phyloP scores from a whole-genome alignment of 2,329 filamentous ascomycete genomes.

The Aspergillus sp. region DNA sequence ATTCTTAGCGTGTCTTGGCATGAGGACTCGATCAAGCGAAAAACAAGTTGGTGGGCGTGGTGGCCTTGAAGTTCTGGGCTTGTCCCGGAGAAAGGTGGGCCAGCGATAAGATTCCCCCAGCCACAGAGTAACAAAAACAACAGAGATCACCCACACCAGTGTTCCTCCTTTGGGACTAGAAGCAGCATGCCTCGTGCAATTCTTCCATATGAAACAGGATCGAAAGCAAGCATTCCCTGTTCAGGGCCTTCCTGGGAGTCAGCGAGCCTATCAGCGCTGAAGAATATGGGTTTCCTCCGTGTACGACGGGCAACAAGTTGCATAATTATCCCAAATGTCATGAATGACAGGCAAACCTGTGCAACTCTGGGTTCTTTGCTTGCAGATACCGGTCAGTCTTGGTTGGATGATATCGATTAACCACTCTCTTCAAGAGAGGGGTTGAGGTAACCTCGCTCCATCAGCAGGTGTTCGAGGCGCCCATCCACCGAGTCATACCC shows the following conservation, averaged over 20 bases:
- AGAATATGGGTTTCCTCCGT: slow-evolving; percentile 1
- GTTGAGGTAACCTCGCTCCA: slow-evolving; percentile 7
- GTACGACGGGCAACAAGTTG: neutral
- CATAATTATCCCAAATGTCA: neutral
- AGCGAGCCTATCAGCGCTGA: neutral
- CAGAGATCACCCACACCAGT: neutral
- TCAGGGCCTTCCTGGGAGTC: neutral
- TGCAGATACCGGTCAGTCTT: neutral
- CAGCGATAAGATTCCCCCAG: slow-evolving; percentile 15
- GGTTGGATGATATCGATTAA: neutral
- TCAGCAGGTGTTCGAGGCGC: neutral
- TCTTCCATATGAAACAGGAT: slow-evolving; percentile 18
- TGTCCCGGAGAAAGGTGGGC: neutral
- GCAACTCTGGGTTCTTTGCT: neutral
- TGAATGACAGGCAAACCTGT: slow-evolving; percentile 4
- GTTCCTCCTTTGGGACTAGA: neutral
- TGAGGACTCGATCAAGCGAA: slow-evolving; percentile 16
- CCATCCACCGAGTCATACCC: neutral
- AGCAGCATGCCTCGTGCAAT: slow-evolving; percentile 13
- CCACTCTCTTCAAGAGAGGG: neutral
- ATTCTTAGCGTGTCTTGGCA: slow-evolving; percentile 20
- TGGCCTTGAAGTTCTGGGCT: slow-evolving; percentile 2
- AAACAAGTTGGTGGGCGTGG: slow-evolving; percentile 9
- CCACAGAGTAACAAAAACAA: slow-evolving; percentile 5
- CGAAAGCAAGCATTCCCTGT: neutral